These are phyloP conservation scores for Geranium incanum DNA, from an alignment of 441 rosid genomes.

Conservation along the genomic window DNA sequence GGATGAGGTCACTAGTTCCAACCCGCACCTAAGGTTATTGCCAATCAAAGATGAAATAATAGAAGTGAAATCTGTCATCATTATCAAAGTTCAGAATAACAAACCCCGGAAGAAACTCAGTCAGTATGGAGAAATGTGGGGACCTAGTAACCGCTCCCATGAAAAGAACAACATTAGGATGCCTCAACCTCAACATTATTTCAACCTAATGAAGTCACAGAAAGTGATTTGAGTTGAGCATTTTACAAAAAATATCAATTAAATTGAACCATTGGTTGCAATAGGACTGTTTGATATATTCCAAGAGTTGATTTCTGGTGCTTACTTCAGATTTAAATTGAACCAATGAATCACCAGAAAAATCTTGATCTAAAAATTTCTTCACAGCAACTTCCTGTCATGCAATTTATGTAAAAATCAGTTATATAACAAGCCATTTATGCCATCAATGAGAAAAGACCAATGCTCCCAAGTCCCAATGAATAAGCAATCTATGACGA, in stretches of 20 bases:
- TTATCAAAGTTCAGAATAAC: background rate
- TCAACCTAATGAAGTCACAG: slow-evolving; percentile 1
- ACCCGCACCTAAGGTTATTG: background rate
- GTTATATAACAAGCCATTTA: background rate
- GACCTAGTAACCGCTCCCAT: slow-evolving; percentile 4
- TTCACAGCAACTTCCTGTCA: slow-evolving; percentile 8
- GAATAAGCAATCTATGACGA: background rate
- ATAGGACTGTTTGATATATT: background rate
- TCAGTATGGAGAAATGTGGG: slow-evolving; percentile 6
- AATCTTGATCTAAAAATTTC: slow-evolving; percentile 4
- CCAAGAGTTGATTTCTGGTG: background rate
- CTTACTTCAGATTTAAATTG: slow-evolving; percentile 8
- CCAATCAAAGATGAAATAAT: background rate
- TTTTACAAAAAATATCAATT: background rate
- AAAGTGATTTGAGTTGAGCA: background rate
- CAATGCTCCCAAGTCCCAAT: background rate
- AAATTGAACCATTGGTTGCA: background rate
- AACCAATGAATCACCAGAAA: slow-evolving; percentile 5
- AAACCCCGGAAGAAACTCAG: slow-evolving; percentile 5
- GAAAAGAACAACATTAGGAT: slow-evolving; percentile 8
- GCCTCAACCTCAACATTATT: slow-evolving; percentile 5
- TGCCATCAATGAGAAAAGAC: background rate
- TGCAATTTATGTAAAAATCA: background rate
- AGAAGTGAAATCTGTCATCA: background rate
- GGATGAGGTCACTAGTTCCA: background rate